Evolutionary conservation across 352 stramenopile genomes (phyloP).

Genomic region (Hyaloperonospora brassicae): DNA sequence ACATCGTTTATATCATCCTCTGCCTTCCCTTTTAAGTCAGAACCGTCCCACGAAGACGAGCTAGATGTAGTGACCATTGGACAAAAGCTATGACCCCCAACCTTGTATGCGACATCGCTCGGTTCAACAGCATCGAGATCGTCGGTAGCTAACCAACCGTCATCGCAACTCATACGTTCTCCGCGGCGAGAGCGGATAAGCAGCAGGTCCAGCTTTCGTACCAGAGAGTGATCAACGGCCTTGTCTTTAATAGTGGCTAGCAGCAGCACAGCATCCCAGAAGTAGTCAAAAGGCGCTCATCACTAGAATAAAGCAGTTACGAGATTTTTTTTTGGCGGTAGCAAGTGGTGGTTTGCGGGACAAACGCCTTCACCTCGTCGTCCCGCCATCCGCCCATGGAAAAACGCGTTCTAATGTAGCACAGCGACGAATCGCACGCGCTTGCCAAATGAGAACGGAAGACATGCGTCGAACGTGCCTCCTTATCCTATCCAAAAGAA

Average conservation of each 20-base stretch:
- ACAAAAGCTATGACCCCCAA: slow-evolving; percentile 4
- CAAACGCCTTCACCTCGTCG: slow-evolving; percentile 59
- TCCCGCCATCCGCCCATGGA: slow-evolving; percentile 69
- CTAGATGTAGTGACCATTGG: slow-evolving; percentile 13
- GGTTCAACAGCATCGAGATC: no score
- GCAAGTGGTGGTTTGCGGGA: slow-evolving; percentile 32
- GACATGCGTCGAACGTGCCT: slow-evolving; percentile 29
- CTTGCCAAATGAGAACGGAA: slow-evolving; percentile 51
- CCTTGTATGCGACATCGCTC: no score
- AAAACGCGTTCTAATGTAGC: slow-evolving; percentile 73
- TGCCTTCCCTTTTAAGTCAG: slow-evolving; percentile 16
- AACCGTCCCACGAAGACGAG: slow-evolving; percentile 23
- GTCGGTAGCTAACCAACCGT: no score
- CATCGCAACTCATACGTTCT: slow-evolving; percentile 7
- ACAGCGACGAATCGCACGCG: slow-evolving; percentile 55
- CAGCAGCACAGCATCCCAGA: slow-evolving; percentile 50
- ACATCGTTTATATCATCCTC: slow-evolving; percentile 10
- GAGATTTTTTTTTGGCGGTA: slow-evolving; percentile 58
- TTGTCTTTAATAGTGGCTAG: slow-evolving; percentile 59
- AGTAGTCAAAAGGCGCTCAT: slow-evolving; percentile 56
- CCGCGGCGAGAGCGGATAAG: slow-evolving; percentile 36
- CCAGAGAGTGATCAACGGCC: slow-evolving; percentile 48
- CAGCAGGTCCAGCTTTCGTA: slow-evolving; percentile 54
- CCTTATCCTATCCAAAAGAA: slow-evolving; percentile 26
- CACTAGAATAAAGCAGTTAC: slow-evolving; percentile 47